Conservation (phyloP, 257 asterid species). For the Penstemon davidsonii region DNA sequence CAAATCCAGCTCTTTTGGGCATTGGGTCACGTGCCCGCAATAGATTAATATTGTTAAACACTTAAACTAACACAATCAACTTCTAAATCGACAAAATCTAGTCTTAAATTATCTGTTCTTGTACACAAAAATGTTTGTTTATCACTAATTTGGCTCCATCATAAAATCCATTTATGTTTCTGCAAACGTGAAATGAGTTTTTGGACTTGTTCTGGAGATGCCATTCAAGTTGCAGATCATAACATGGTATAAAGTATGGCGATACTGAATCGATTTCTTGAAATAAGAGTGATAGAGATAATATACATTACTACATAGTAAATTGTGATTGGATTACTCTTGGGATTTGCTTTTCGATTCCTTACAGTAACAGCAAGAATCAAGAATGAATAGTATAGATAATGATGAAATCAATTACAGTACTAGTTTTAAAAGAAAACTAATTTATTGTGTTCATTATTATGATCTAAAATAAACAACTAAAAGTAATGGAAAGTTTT, state of each 20-base stretch:
- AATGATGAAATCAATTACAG: slow-evolving; percentile 24
- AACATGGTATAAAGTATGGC: slow-evolving; percentile 15
- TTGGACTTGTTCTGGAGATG: slow-evolving; percentile 37
- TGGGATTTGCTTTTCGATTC: slow-evolving; percentile 23
- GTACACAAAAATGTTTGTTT: slow-evolving; percentile 8
- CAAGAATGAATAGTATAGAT: background rate
- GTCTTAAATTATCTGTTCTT: slow-evolving; percentile 26
- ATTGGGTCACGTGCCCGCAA: slow-evolving; percentile 49
- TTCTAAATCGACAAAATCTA: slow-evolving; percentile 15
- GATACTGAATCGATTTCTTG: slow-evolving; percentile 25
- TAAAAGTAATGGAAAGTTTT: slow-evolving; percentile 18
- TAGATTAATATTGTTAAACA: slow-evolving; percentile 17
- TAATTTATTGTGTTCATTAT: slow-evolving; percentile 35
- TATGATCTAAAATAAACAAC: slow-evolving; percentile 32
- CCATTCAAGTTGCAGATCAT: slow-evolving; percentile 29
- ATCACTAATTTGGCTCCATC: background rate
- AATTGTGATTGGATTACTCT: slow-evolving; percentile 16
- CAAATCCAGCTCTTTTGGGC: slow-evolving; percentile 33
- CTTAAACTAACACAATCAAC: slow-evolving; percentile 15
- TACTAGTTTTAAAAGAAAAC: slow-evolving; percentile 13
- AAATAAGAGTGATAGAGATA: slow-evolving; percentile 5
- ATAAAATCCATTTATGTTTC: slow-evolving; percentile 9
- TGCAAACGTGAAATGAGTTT: slow-evolving; percentile 24
- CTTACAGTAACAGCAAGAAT: slow-evolving; percentile 6
- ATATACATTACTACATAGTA: slow-evolving; percentile 5